Base-by-base conservation (phyloP, 78 protist genomes). In the Pigoraptor vietnamica region DNA sequence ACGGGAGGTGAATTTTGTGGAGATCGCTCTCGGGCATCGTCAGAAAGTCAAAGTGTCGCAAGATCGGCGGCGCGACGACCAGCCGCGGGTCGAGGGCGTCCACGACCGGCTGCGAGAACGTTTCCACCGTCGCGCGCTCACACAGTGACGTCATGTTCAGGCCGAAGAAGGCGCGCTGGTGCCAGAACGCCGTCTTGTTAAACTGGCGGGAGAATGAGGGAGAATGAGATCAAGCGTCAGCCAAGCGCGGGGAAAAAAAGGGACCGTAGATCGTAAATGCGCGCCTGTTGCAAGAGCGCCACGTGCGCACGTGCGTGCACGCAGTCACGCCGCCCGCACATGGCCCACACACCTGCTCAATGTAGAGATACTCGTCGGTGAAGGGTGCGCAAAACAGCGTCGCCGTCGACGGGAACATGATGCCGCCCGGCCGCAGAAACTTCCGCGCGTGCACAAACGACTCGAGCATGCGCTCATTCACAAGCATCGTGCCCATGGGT, bases 401-500 rank as follows among this genome's bases (percentile, higher is more conserved):
- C 14, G 94, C 95, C 39, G 48, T 86, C 0, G 95, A 82, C 0
- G 98, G 98, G 36, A 94, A 93, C 94, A 96, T 90, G 81, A 87
- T n/a, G 37, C 81, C 39, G 19, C 2, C 83, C 6, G 37, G 55
- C 21, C 29, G 24, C 39, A 89, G 56, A 82, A 37, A 55, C 33
- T 37, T 88, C 14, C 91, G 92, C 34, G 90, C 92, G 48, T 39
- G 37, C 56, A 96, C 21, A 90, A 86, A 93, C 23, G 92, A 39
- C 83, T 90, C 95, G 9, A 90, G 35, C 93, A 93, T 90, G 32
- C 93, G 82, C 89, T 94, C 96, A 40, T 94, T 91, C 21, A 94
- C 94, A 25, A 96, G 93, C 91, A 95, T 87, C 24, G 91, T 86
- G 86, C 98, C 98, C 95, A 95, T 95, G 90, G 97, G 96, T 84